A percentile compares a stretch with the other conserved stretches of the same genome.
phyloP scores from a whole-genome alignment of 139 green algal genomes.

The Chara braunii region DNA sequence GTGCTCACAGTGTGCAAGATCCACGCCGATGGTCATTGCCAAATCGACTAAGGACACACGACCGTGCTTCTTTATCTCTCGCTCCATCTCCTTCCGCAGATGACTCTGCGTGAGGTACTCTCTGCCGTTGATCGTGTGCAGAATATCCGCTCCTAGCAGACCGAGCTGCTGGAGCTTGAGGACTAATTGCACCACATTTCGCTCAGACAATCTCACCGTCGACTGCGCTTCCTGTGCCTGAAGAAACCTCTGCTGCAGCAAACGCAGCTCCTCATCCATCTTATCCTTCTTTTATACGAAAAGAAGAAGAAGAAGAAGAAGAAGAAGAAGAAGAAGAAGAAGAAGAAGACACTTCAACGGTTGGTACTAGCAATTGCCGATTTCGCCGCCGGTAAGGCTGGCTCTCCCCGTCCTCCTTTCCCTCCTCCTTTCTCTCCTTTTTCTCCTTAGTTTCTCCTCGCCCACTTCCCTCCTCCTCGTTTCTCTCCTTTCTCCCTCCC shows the following conservation, averaged over 20 bases:
- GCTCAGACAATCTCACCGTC: slow-evolving; percentile 26
- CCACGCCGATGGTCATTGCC: slow-evolving; percentile 19
- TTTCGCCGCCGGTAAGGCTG: too few relatives aligned
- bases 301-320: too few relatives aligned
- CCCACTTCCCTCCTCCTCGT: too few relatives aligned
- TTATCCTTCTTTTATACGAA: too few relatives aligned
- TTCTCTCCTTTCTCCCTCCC: too few relatives aligned
- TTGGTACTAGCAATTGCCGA: too few relatives aligned
- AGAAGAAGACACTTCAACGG: too few relatives aligned
- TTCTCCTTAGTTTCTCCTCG: too few relatives aligned
- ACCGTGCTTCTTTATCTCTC: slow-evolving; percentile 19
- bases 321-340: too few relatives aligned
- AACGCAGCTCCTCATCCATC: slow-evolving; percentile 31
- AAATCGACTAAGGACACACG: slow-evolving; percentile 43
- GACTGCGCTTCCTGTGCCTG: slow-evolving; percentile 38
- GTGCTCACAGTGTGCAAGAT: slow-evolving; percentile 37
- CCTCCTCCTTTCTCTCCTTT: too few relatives aligned
- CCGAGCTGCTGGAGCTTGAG: slow-evolving; percentile 38
- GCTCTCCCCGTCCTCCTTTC: too few relatives aligned
- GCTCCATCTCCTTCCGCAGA: slow-evolving; percentile 34
- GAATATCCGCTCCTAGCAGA: slow-evolving; percentile 35
- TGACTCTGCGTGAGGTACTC: slow-evolving; percentile 30
- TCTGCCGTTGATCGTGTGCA: slow-evolving; percentile 46
- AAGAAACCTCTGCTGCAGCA: slow-evolving; percentile 24
- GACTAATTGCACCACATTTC: slow-evolving; percentile 45